Conservation (phyloP, 2,329 filamentous ascomycete genomes). For the Dactylellina leptospora region DNA sequence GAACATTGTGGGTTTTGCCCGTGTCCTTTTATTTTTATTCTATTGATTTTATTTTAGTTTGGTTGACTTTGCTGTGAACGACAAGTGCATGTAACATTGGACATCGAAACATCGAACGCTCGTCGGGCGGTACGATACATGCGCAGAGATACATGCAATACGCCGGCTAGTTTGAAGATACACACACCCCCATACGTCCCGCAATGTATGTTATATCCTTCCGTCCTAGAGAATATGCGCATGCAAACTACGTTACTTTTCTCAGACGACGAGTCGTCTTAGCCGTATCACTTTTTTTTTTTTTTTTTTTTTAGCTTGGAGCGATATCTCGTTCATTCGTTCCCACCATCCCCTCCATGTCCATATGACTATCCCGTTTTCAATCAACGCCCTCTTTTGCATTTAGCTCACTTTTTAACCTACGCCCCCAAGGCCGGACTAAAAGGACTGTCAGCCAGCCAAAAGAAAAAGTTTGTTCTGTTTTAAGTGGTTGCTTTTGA, state of each 20-base stretch:
- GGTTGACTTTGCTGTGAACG: no score
- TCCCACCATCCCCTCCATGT: background rate
- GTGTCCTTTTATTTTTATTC: no score
- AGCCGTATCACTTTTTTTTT: constrained; percentile 13
- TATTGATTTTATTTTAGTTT: no score
- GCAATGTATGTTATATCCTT: constrained; percentile 1
- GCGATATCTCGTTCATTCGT: background rate
- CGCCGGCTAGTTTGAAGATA: no score
- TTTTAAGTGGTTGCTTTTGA: constrained; percentile 53
- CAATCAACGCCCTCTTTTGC: constrained; percentile 51
- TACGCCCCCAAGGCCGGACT: constrained; percentile 15
- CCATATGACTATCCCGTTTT: constrained; percentile 52
- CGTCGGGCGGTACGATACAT: constrained; percentile 22
- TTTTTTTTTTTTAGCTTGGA: background rate
- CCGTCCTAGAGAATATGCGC: background rate
- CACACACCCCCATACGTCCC: background rate
- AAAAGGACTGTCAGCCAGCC: constrained; percentile 30
- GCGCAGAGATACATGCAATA: background rate
- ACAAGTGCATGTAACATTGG: constrained; percentile 8
- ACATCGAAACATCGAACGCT: no score
- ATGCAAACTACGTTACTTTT: constrained; percentile 3
- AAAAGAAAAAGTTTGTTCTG: constrained; percentile 49
- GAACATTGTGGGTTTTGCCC: no score
- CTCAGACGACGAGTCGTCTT: background rate
- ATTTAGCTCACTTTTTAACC: constrained; percentile 38